phyloP scores from a whole-genome alignment of 495 filamentous ascomycete genomes.

The Aspergillus mulundensis region DNA sequence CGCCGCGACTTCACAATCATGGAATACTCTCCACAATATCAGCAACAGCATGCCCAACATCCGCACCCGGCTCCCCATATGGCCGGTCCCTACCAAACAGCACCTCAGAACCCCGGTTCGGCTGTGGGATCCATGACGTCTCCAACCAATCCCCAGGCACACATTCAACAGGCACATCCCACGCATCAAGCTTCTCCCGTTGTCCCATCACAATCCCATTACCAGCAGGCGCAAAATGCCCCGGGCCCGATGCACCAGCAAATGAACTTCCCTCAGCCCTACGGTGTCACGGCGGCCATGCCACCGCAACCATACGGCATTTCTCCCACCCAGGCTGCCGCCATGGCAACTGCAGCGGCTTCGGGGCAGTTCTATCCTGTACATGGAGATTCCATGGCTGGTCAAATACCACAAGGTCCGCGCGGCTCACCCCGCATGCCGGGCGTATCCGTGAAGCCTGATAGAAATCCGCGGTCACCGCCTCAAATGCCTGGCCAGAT shows the following conservation, averaged over 20 bases:
- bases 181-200: slow-evolving; percentile 51
- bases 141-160: slow-evolving; percentile 48
- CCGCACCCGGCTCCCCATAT: slow-evolving; percentile 50
- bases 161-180: slow-evolving; percentile 48
- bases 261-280: slow-evolving; percentile 51
- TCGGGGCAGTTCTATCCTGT: slow-evolving; percentile 50
- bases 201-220: slow-evolving; percentile 51
- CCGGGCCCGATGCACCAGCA: slow-evolving; percentile 47
- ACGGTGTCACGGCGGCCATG: slow-evolving; percentile 47
- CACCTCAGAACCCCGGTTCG: slow-evolving; percentile 42
- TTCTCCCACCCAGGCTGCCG: slow-evolving; percentile 50
- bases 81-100: slow-evolving; percentile 44
- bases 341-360: slow-evolving; percentile 54
- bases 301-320: slow-evolving; percentile 46
- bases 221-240: slow-evolving; percentile 44
- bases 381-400: slow-evolving; percentile 47
- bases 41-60: slow-evolving; percentile 54
- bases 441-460: slow-evolving; percentile 46
- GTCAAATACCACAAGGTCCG: slow-evolving; percentile 42
- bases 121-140: slow-evolving; percentile 49
- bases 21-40: slow-evolving; percentile 54
- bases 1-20: slow-evolving; percentile 34
- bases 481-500: slow-evolving; percentile 48
- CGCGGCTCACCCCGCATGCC: slow-evolving; percentile 52
- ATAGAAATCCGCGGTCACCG: slow-evolving; percentile 50